Base-by-base conservation (phyloP, 495 filamentous ascomycete genomes). In the Podospora didyma region DNA sequence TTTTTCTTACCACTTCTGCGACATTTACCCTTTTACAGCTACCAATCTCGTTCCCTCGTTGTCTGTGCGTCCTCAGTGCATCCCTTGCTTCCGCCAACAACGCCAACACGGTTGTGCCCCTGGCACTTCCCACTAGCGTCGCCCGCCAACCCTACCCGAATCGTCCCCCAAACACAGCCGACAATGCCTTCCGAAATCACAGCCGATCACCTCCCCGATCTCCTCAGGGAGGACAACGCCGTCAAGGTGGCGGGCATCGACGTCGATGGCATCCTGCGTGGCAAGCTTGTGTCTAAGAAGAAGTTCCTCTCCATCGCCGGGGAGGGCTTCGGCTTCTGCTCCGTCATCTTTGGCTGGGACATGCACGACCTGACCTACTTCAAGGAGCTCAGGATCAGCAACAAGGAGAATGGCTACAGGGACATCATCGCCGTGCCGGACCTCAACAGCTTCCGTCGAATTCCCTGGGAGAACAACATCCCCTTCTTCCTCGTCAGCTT, bases 271-370 rank as follows among this genome's bases (percentile, higher is more conserved):
- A 79, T 87, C 26, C 81, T 96, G 23, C 89, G 94, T 17, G 94
- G 94, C 54, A 98, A 98, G 75, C 81, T 98, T 41, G 86, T 98
- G 67, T 89, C 92, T 62, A 97, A 96, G 77, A 89, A 88, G 69
- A 98, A 98, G 74, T 98, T 98, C 73, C 73, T 97, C 4, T 91
- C 88, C 7, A 82, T 98, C 49, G 87, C 86, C 21, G 69, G 84
- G 46, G 81, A 85, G 42, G 94, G 94, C 46, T 98, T 98, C 63
- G 94, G 94, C 19, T 98, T 97, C 79, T 98, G 94, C 78, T 93
- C 89, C 3, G 91, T 97, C 53, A 82, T 98, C 35, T 97, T 96
- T 63, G 94, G 92, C 64, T 97, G 93, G 93, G 94, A 98, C 62
- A 96, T 96, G 89, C 93, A 97, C 72, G 94, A 98, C 64, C 79